Evolutionary conservation across 305 asterid species (phyloP).

Genomic region (Fraxinus baroniana): DNA sequence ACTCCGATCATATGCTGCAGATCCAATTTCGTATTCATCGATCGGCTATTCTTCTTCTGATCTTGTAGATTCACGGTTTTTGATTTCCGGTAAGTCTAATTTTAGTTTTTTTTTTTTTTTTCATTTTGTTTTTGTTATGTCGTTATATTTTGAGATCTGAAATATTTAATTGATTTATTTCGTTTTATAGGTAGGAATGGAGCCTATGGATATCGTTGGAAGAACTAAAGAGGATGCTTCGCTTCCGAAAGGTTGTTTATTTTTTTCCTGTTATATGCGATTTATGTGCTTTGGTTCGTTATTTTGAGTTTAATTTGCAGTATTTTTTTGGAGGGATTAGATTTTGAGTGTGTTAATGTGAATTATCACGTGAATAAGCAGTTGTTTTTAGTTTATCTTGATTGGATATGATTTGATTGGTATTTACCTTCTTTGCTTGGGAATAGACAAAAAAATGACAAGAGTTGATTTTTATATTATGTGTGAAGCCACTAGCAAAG

Average conservation of each 20-base stretch:
- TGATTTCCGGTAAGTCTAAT: conserved; percentile 26
- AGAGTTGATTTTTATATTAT: background rate
- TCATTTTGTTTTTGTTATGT: background rate
- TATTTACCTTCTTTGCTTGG: background rate
- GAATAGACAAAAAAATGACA: background rate
- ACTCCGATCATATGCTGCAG: conserved; percentile 45
- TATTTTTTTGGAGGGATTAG: background rate
- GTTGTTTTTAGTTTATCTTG: background rate
- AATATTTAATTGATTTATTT: conserved; percentile 1
- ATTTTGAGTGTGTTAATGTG: background rate
- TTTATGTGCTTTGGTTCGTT: background rate
- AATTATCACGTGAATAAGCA: background rate
- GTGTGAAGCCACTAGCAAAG: background rate
- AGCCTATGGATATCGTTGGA: conserved; percentile 91
- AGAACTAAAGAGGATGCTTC: conserved; percentile 93
- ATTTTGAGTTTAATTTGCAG: background rate
- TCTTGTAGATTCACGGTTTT: conserved; percentile 24
- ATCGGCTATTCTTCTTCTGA: background rate
- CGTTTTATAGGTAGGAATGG: conserved; percentile 58
- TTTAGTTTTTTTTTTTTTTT: background rate
- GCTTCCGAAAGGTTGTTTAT: conserved; percentile 72
- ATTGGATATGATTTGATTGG: background rate
- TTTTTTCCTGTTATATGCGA: background rate
- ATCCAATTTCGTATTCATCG: background rate
- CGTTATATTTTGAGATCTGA: background rate